Evolutionary conservation across 1,284 basidiomycete species (phyloP).

Genomic region (Vanrija humicola): DNA sequence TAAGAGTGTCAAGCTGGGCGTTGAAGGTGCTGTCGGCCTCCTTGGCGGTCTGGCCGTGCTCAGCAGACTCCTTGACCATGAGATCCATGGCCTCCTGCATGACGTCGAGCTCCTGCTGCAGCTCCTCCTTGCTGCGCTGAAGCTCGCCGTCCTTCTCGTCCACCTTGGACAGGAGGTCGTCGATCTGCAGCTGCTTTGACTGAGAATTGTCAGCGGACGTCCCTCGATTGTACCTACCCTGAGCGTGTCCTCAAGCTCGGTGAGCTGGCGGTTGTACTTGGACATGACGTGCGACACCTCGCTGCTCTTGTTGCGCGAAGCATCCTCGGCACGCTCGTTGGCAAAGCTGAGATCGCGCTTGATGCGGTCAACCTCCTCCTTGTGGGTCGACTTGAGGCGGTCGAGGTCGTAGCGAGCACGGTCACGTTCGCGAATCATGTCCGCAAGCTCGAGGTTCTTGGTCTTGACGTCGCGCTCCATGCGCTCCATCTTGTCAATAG

Average conservation of each 20-base stretch:
- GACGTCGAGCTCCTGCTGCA: conserved; percentile 93
- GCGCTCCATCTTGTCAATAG: conserved; percentile 97
- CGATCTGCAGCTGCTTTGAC: conserved; percentile 91
- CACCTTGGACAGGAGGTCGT: conserved; percentile 77
- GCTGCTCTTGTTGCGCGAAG: conserved; percentile 82
- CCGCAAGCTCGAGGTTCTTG: conserved; percentile 96
- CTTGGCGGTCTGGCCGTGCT: conserved; percentile 79
- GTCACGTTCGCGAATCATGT: conserved; percentile 98
- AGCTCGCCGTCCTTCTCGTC: conserved; percentile 70
- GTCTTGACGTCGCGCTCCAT: conserved; percentile 98
- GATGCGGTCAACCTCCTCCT: conserved; percentile 90
- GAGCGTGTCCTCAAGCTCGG: conserved; percentile 90
- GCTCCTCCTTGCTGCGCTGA: conserved; percentile 82
- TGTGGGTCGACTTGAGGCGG: conserved; percentile 87
- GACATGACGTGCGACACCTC: conserved; percentile 83
- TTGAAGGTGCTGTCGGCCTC: conserved; percentile 84
- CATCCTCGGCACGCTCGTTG: conserved; percentile 96
- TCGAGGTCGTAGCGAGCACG: conserved; percentile 96
- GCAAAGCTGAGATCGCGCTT: conserved; percentile 92
- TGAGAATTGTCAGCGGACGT: conserved; percentile 40
- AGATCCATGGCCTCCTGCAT: conserved; percentile 94
- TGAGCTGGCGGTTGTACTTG: conserved; percentile 94
- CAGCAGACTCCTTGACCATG: conserved; percentile 84
- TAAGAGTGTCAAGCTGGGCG: conserved; percentile 93
- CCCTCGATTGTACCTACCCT: conserved; percentile 58